Evolutionary conservation across 1,139 yeast genomes (phyloP).

Genomic region (Wickerhamiella pararugosa): DNA sequence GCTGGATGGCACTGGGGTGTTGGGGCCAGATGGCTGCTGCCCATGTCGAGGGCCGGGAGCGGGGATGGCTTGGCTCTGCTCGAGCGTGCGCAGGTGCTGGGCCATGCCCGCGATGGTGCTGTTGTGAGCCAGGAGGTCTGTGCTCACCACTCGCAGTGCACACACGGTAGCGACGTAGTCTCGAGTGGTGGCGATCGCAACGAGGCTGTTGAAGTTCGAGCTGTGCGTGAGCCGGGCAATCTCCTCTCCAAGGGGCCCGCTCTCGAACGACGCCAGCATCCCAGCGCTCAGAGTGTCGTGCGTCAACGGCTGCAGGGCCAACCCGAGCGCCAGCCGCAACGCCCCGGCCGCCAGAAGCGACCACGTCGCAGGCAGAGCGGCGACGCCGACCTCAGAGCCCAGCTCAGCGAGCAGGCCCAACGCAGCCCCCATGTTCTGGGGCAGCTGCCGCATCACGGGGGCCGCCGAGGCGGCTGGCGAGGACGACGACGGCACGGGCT

Average conservation of each 20-base stretch:
- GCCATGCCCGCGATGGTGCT: background rate
- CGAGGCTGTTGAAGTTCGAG: background rate
- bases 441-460: too few relatives aligned
- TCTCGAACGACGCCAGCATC: constrained; percentile 1
- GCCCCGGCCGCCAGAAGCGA: background rate
- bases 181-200: background rate
- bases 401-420: too few relatives aligned
- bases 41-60: too few relatives aligned
- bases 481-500: too few relatives aligned
- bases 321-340: constrained; percentile 4
- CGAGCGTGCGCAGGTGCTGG: background rate
- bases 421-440: too few relatives aligned
- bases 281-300: background rate
- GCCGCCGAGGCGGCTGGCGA: too few relatives aligned
- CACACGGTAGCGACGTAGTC: background rate
- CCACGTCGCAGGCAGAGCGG: background rate
- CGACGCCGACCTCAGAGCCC: background rate
- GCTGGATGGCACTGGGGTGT: too few relatives aligned
- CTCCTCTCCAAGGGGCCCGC: constrained; percentile 6
- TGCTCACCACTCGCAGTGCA: background rate
- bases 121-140: background rate
- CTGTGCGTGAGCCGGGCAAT: constrained; percentile 2
- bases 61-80: too few relatives aligned
- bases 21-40: too few relatives aligned
- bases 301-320: background rate